Evolutionary conservation across 2,329 filamentous ascomycete genomes (phyloP).

Genomic region (Penicillium occitanis): DNA sequence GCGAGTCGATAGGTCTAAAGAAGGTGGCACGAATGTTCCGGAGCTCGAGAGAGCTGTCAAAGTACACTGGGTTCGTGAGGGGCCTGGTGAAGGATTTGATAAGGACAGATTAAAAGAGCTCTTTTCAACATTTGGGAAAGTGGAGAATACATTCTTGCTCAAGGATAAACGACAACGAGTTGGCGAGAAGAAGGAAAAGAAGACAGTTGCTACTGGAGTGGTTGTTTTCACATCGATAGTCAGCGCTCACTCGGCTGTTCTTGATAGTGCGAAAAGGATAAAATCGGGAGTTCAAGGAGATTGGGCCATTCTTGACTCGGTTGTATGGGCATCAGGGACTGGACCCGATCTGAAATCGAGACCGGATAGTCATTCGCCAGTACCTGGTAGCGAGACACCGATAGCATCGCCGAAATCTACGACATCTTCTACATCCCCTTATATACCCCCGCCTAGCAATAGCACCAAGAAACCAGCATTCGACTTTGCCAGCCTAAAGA

Average conservation of each 20-base stretch:
- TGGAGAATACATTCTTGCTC: conserved; percentile 56
- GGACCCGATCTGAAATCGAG: conserved; percentile 49
- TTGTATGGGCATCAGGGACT: conserved; percentile 55
- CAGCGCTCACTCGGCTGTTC: conserved; percentile 57
- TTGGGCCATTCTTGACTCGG: conserved; percentile 53
- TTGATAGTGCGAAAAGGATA: conserved; percentile 47
- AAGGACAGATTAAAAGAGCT: conserved; percentile 48
- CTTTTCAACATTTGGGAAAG: conserved; percentile 57
- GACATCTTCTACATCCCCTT: conserved; percentile 22
- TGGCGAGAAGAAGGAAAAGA: conserved; percentile 53
- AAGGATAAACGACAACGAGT: conserved; percentile 57
- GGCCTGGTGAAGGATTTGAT: conserved; percentile 47
- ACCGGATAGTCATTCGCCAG: not conserved
- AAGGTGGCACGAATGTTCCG: conserved; percentile 44
- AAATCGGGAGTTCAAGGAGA: conserved; percentile 34
- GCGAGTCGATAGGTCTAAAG: conserved; percentile 36
- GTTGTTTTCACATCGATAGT: conserved; percentile 60
- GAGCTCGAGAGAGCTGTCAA: conserved; percentile 61
- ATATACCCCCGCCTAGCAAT: conserved; percentile 14
- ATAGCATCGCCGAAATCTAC: not conserved
- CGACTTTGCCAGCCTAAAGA: conserved; percentile 37
- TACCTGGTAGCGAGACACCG: not conserved
- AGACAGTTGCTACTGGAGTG: conserved; percentile 53
- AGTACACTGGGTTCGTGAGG: conserved; percentile 56
- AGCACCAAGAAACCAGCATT: conserved; percentile 29